A percentile compares a stretch with the other conserved stretches of the same genome.
phyloP scores from a whole-genome alignment of 768 basidiomycete genomes.

The Naganishia randhawae region DNA sequence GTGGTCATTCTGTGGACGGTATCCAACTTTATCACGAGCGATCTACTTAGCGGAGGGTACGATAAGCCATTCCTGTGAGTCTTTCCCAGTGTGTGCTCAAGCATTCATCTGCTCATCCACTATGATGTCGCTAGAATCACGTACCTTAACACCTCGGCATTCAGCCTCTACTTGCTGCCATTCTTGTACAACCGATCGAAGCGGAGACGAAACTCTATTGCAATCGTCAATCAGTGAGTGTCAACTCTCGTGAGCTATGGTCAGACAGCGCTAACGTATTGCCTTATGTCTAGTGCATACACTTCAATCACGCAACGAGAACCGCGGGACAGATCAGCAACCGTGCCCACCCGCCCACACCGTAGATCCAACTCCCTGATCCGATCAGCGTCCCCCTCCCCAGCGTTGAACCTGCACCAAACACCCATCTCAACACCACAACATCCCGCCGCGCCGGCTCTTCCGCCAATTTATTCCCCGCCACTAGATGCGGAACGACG shows the following conservation, averaged over 20 bases:
- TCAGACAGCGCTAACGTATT: conserved; percentile 12
- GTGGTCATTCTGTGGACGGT: conserved; percentile 70
- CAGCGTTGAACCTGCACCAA: conserved; percentile 24
- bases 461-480: neutral
- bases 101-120: neutral
- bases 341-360: neutral
- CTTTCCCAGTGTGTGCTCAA: neutral
- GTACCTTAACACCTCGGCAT: conserved; percentile 87
- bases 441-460: neutral
- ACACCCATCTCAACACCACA: neutral
- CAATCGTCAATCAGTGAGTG: neutral
- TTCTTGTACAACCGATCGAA: conserved; percentile 51
- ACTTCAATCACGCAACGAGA: conserved; percentile 1
- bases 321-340: conserved; percentile 9
- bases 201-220: conserved; percentile 40
- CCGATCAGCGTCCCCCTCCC: conserved; percentile 29
- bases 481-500: neutral
- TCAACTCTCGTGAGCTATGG: neutral
- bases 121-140: conserved; percentile 61
- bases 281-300: conserved; percentile 27
- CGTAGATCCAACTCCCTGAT: conserved; percentile 27
- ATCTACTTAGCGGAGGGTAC: conserved; percentile 64
- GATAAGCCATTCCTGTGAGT: conserved; percentile 83
- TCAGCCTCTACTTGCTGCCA: conserved; percentile 74
- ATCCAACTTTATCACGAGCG: conserved; percentile 71